Evolutionary conservation across 179 eudicot species (phyloP), one percentile per base, ranked within the genome.

Genomic region (Actinidia polygama): DNA sequence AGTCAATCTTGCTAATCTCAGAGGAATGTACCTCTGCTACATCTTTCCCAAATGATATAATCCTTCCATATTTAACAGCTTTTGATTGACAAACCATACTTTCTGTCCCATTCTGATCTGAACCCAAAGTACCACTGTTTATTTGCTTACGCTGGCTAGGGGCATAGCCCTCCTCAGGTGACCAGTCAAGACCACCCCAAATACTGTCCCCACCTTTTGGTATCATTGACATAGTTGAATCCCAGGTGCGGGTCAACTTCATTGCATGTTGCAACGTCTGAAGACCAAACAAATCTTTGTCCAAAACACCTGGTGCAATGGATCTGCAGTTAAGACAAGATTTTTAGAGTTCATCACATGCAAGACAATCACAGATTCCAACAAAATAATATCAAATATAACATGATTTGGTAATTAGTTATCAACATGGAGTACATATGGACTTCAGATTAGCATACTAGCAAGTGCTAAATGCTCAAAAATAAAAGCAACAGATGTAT

Each of bases 201-300:
- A 96, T 93, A 54, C 93, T 91, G 62, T 95, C 93, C 73, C 99
- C 99, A 61, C 99, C 99, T 85, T 84, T 96, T 70, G 98, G 99
- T 74, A 96, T 86, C 97, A 96, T 92, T 19, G 99, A 96, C 99
- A 96, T 95, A 9, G 99, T 93, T 64, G 99, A 90, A 89, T 96
- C 99, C 99, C 99, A 96, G 5, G 98, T 92, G 58, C 98, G 98
- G 14, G 98, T 95, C 99, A 96, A 95, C 63, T 90, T 88, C 98
- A 96, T 95, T 80, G 93, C 85, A 70, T 95, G 95, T 83, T 95
- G 98, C 79, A 96, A 82, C 54, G 98, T 96, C 80, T 96, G 99
- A 72, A 93, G 81, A 30, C 91, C 91, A 83, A 95, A 95, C 63
- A 95, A 72, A 84, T 96, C 99, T 85, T 55, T 88, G 73, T 92